Evolutionary conservation across 2,329 filamentous ascomycete genomes (phyloP), one percentile per base, ranked within the genome.

Genomic region (Dactylonectria estremocensis): DNA sequence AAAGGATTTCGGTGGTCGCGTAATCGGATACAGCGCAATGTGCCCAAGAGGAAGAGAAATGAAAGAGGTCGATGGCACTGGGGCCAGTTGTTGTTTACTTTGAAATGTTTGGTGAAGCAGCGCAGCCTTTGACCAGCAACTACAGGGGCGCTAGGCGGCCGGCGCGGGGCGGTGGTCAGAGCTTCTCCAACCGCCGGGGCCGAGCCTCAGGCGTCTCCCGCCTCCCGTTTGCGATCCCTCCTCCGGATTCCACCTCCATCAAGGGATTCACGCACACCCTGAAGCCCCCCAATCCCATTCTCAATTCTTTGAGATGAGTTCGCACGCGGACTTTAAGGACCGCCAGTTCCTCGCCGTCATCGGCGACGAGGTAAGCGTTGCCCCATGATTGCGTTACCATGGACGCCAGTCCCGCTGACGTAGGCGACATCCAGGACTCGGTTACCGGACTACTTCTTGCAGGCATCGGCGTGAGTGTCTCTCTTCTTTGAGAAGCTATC

Each of bases 261-360:
- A 66, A 66, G 66, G 66, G 70, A 66, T 67, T 59, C 48, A 52
- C 54, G 66, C 60, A 68, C 53, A 59, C 61, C 33, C 57, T 6
- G 46, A 52, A 59, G 59, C 40, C 53, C 56, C 54, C 37, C 35
- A 20, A 56, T 53, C 58, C 60, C 49, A 28, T 33, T 43, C 58
- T 31, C 43, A 65, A 43, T 49, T 50, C n/a, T 59, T 67, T 74
- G 79, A 76, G 49, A 87, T 87, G 85, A 77, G 86, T 66, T 84
- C 84, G 53, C 85, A 88, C 74, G 84, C 86, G 71, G 88, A 90
- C 73, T 92, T 87, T 82, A 92, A 95, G 84, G 95, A 98, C 83
- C 90, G 96, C 77, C 93, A 99, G 84, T 97, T 99, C 80, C 90
- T 99, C 66, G 96, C 96, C 72, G 95, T 99, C 55, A 99, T 99